Evolutionary conservation across 495 filamentous ascomycete species (phyloP).

Genomic region (Daldinia grandis): DNA sequence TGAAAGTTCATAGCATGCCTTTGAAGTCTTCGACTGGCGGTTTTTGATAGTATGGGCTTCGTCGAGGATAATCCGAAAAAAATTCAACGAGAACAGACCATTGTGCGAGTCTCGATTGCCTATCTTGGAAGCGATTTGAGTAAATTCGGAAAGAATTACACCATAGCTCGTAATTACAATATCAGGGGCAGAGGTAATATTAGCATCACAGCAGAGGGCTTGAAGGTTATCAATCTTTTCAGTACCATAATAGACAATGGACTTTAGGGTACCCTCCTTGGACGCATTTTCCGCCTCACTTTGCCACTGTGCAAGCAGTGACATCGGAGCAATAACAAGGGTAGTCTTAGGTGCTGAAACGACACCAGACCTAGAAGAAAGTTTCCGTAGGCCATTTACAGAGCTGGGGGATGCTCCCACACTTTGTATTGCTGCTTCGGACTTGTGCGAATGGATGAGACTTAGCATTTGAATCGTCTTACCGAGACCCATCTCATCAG

Average conservation of each 20-base stretch:
- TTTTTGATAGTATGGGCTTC: conserved; percentile 97
- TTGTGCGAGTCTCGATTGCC: conserved; percentile 66
- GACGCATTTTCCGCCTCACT: conserved; percentile 93
- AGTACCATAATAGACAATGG: conserved; percentile 87
- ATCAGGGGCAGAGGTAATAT: conserved; percentile 79
- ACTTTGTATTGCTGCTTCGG: conserved; percentile 55
- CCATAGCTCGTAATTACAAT: conserved; percentile 97
- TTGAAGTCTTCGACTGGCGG: conserved; percentile 84
- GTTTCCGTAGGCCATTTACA: conserved; percentile 43
- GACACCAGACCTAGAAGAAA: conserved; percentile 58
- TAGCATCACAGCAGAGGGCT: conserved; percentile 76
- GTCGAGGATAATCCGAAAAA: conserved; percentile 93
- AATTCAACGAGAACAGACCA: conserved; percentile 89
- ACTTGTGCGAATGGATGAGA: conserved; percentile 85
- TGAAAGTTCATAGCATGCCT: conserved; percentile 88
- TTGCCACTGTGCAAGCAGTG: conserved; percentile 92
- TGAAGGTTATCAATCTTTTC: conserved; percentile 82
- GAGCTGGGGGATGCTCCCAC: conserved; percentile 44
- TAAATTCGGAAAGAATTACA: conserved; percentile 88
- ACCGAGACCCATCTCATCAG: conserved; percentile 90
- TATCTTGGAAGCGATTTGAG: conserved; percentile 65
- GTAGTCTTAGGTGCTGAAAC: conserved; percentile 86
- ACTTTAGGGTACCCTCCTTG: conserved; percentile 78
- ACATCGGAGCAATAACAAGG: conserved; percentile 94
- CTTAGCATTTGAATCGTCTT: conserved; percentile 99